phyloP scores from a whole-genome alignment of 2,329 filamentous ascomycete species.

The Cordyceps cateniannulata region DNA sequence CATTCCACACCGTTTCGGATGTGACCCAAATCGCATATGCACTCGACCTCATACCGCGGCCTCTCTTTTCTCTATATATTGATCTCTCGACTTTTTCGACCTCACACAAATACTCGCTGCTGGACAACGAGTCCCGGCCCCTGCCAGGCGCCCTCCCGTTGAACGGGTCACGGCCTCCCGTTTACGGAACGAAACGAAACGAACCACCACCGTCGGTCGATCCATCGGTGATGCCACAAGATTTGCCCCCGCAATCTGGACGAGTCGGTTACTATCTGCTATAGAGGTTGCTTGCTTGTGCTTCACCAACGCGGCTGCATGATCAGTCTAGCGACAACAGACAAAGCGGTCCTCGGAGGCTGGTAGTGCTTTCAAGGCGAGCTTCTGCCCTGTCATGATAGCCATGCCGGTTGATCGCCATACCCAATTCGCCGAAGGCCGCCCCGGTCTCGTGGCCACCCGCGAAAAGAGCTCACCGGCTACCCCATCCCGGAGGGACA shows the following conservation, averaged over 20 bases:
- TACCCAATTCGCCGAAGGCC: conserved; percentile 23
- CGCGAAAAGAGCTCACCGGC: conserved; percentile 42
- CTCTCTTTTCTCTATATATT: background rate
- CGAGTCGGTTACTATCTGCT: background rate
- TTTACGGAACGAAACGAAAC: background rate
- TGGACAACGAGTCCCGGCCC: background rate
- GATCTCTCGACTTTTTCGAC: background rate
- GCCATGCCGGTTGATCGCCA: conserved; percentile 28
- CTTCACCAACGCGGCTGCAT: conserved; percentile 2
- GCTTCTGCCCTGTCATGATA: background rate
- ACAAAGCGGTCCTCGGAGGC: background rate
- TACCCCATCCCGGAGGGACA: conserved; percentile 58
- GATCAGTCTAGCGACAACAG: background rate
- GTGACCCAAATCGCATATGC: conserved; percentile 1
- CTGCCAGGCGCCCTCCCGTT: background rate
- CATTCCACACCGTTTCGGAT: background rate
- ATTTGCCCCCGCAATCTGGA: background rate
- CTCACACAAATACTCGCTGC: background rate
- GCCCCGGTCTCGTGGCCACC: conserved; percentile 31
- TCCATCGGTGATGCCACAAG: conserved; percentile 1
- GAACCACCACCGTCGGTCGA: background rate
- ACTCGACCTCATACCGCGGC: background rate
- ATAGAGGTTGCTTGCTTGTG: background rate
- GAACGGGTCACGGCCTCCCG: background rate
- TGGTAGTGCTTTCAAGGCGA: background rate